A percentile compares a stretch with the other conserved stretches of the same genome.
Evolutionary conservation across 768 basidiomycete genomes (phyloP).

Genomic region (Calvatia gigantea): DNA sequence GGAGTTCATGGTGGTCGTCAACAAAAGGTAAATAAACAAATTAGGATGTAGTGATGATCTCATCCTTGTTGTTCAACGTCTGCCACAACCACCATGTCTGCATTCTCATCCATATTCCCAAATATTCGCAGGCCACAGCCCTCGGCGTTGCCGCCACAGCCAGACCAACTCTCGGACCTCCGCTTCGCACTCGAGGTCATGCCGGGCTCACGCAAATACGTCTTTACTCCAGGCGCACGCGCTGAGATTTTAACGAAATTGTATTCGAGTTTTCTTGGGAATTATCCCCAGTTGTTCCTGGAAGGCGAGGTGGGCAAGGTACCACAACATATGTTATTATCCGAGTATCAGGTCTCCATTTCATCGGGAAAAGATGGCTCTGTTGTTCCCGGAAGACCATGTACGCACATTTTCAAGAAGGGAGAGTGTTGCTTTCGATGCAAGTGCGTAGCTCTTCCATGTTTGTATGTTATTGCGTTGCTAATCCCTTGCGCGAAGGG

Average conservation of each 20-base stretch:
- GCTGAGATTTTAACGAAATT: constrained; percentile 80
- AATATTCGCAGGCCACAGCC: constrained; percentile 12
- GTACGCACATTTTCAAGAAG: constrained; percentile 83
- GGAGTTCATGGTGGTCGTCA: constrained; percentile 5
- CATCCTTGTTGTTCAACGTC: background rate
- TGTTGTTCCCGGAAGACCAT: constrained; percentile 66
- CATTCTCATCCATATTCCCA: constrained; percentile 10
- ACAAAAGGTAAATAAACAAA: background rate
- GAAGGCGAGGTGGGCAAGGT: constrained; percentile 60
- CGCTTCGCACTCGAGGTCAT: constrained; percentile 77
- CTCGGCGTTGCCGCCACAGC: constrained; percentile 1
- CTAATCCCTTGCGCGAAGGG: constrained; percentile 42
- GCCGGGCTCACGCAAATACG: constrained; percentile 75
- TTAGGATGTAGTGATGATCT: background rate
- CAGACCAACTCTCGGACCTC: constrained; percentile 52
- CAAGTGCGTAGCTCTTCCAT: constrained; percentile 59
- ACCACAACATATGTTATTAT: constrained; percentile 60
- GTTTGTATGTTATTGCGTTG: constrained; percentile 3
- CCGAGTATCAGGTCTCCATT: constrained; percentile 62
- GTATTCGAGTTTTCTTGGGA: constrained; percentile 81
- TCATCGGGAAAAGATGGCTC: constrained; percentile 50
- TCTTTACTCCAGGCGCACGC: constrained; percentile 69
- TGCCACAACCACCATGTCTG: constrained; percentile 5
- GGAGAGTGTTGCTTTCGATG: constrained; percentile 93
- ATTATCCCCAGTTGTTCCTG: constrained; percentile 69